Evolutionary conservation across 108 stramenopile species (phyloP).

Genomic region (Seminavis robusta): DNA sequence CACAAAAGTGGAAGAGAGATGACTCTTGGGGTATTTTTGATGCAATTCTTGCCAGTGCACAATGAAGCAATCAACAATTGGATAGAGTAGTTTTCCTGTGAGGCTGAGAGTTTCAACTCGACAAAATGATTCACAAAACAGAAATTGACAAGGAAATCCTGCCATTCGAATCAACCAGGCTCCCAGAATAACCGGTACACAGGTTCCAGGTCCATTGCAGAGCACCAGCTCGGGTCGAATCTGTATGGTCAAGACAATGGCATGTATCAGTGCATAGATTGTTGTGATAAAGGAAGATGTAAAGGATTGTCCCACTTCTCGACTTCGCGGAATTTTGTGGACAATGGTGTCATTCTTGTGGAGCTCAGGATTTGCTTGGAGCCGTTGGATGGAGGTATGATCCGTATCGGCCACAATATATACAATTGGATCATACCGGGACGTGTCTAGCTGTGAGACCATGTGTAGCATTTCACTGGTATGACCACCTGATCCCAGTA

Average conservation of each 20-base stretch:
- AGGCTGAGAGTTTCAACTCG: slow-evolving; percentile 78
- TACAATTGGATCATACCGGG: slow-evolving; percentile 48
- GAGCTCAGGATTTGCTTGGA: slow-evolving; percentile 48
- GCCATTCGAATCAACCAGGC: slow-evolving; percentile 51
- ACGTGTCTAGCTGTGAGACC: slow-evolving; percentile 39
- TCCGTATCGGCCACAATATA: slow-evolving; percentile 71
- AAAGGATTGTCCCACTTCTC: slow-evolving; percentile 68
- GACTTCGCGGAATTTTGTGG: slow-evolving; percentile 59
- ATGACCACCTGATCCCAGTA: slow-evolving; percentile 87
- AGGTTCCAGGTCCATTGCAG: slow-evolving; percentile 89
- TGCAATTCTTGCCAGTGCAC: slow-evolving; percentile 85
- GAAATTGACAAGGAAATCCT: slow-evolving; percentile 20
- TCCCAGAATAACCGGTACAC: slow-evolving; percentile 68
- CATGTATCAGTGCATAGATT: slow-evolving; percentile 28
- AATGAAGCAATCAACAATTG: slow-evolving; percentile 76
- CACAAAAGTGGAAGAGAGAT: slow-evolving; percentile 42
- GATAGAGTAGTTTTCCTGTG: slow-evolving; percentile 85
- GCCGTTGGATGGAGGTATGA: slow-evolving; percentile 50
- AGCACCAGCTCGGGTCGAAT: slow-evolving; percentile 70
- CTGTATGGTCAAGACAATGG: slow-evolving; percentile 26
- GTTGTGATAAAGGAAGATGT: slow-evolving; percentile 48
- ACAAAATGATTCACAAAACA: slow-evolving; percentile 89
- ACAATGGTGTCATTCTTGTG: slow-evolving; percentile 17
- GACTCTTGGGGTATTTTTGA: slow-evolving; percentile 39
- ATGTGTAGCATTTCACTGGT: slow-evolving; percentile 87